These are phyloP conservation scores for Globisporangium barbulae DNA, from an alignment of 352 stramenopile genomes.

Conservation along the genomic window DNA sequence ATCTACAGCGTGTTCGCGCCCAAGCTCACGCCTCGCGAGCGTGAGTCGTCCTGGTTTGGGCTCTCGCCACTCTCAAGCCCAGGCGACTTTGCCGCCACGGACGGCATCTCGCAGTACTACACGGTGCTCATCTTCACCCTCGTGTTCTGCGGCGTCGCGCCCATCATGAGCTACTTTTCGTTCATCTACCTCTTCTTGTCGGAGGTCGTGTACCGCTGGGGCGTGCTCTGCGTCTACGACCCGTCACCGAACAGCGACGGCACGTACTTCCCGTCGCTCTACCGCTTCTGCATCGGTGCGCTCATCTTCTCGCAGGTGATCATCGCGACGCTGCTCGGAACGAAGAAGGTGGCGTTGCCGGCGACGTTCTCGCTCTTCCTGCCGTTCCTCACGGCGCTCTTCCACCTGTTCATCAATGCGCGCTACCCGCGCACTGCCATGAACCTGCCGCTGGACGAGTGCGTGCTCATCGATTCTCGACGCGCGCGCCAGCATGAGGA, in stretches of 20 bases:
- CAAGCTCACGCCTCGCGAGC: conserved; percentile 79
- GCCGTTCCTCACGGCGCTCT: conserved; percentile 59
- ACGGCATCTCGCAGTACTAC: conserved; percentile 65
- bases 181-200: conserved; percentile 65
- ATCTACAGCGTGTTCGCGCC: conserved; percentile 75
- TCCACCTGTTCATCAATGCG: conserved; percentile 68
- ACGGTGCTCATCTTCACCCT: conserved; percentile 74
- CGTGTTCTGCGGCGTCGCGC: conserved; percentile 70
- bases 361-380: conserved; percentile 62
- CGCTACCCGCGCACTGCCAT: conserved; percentile 64
- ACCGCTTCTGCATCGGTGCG: conserved; percentile 76
- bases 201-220: conserved; percentile 75
- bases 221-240: conserved; percentile 66
- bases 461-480: conserved; percentile 63
- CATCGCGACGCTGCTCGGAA: conserved; percentile 66
- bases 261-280: conserved; percentile 76
- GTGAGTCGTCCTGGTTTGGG: conserved; percentile 62
- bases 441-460: conserved; percentile 75
- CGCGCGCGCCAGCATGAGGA: conserved; percentile 50
- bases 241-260: conserved; percentile 65
- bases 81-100: conserved; percentile 55
- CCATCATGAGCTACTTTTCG: conserved; percentile 81
- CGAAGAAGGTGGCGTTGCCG: conserved; percentile 64
- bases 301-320: conserved; percentile 79
- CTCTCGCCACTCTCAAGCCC: conserved; percentile 55